Base-by-base conservation (phyloP, 169 alveolate species). In the Miamiensis avidus region DNA sequence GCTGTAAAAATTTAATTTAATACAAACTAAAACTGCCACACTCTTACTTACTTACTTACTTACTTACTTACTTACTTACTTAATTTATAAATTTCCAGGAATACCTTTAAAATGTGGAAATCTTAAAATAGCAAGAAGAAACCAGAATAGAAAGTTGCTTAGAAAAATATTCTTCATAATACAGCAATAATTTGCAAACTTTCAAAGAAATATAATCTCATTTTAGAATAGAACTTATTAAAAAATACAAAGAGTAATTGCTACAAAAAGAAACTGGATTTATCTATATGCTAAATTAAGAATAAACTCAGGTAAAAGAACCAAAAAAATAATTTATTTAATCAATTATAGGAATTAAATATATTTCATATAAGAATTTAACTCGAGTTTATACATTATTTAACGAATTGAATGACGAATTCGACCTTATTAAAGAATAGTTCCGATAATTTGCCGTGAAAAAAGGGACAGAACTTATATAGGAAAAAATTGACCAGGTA, bases 221-320 rank as follows among this genome's bases (percentile, higher is more conserved):
- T 65, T 79, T 79, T 79, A 79, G 65, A 26, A 64, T 49, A 49
- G 84, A 79, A 79, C 34, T 79, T 69, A 72, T 79, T 28, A 11
- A n/a, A 0, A 79, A 79, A 29, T 79, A 79, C 25, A 79, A 49
- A 64, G 25, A 27, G 1, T 29, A 34, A 29, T 29, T 79, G 25
- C 49, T 79, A 0, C 0, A 1, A 0, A 79, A 79, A 64, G 84
- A 79, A 11, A 33, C 65, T n/a, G 84, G 84, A 20, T 79, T 79
- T 65, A 49, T 25, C 25, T 79, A 34, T 30, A 79, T 79, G 84
- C n/a, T 79, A 28, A 49, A 49, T 29, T 49, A 79, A 1, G 31
- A 79, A n/a, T 34, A 79, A 33, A 79, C 76, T 29, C 31, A 79
- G 20, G 84, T 79, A 49, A 79, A 16, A 49, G 69, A 11, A 11